phyloP scores from a whole-genome alignment of 2,329 filamentous ascomycete genomes.

The Diaporthe sp. region DNA sequence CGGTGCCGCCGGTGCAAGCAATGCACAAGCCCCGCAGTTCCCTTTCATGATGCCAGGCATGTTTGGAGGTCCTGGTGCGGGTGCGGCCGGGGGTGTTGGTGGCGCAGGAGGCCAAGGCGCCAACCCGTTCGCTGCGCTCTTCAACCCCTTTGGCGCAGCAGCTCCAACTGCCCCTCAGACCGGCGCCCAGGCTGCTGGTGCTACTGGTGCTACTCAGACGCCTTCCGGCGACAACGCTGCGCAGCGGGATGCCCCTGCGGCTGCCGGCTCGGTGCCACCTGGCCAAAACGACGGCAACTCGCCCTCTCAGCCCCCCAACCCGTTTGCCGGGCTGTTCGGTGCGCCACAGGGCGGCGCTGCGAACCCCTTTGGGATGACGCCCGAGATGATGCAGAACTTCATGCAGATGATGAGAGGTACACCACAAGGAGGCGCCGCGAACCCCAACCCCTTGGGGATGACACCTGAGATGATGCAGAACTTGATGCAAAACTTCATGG shows the following conservation, averaged over 20 bases:
- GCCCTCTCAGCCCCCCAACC: slow-evolving; percentile 68
- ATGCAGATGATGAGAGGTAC: slow-evolving; percentile 64
- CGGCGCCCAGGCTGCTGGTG: slow-evolving; percentile 42
- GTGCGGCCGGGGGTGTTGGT: slow-evolving; percentile 36
- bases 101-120: slow-evolving; percentile 47
- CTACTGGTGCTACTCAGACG: slow-evolving; percentile 39
- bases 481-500: slow-evolving; percentile 55
- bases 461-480: slow-evolving; percentile 70
- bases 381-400: slow-evolving; percentile 69
- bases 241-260: slow-evolving; percentile 44
- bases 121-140: slow-evolving; percentile 55
- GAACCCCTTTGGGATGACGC: slow-evolving; percentile 63
- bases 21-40: slow-evolving; percentile 48
- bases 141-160: slow-evolving; percentile 57
- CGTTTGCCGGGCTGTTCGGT: slow-evolving; percentile 77
- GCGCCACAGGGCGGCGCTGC: slow-evolving; percentile 52
- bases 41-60: slow-evolving; percentile 51
- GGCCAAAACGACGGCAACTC: slow-evolving; percentile 48
- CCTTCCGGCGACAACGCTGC: slow-evolving; percentile 43
- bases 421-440: slow-evolving; percentile 53
- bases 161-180: slow-evolving; percentile 49
- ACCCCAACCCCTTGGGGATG: slow-evolving; percentile 61
- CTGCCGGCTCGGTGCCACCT: slow-evolving; percentile 44
- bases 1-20: slow-evolving; percentile 50
- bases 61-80: slow-evolving; percentile 45